Percentiles rank a stretch among this genome's conserved stretches.
Evolutionary conservation across 2,329 filamentous ascomycete species (phyloP).

Genomic region (Karstenula rhodostoma): DNA sequence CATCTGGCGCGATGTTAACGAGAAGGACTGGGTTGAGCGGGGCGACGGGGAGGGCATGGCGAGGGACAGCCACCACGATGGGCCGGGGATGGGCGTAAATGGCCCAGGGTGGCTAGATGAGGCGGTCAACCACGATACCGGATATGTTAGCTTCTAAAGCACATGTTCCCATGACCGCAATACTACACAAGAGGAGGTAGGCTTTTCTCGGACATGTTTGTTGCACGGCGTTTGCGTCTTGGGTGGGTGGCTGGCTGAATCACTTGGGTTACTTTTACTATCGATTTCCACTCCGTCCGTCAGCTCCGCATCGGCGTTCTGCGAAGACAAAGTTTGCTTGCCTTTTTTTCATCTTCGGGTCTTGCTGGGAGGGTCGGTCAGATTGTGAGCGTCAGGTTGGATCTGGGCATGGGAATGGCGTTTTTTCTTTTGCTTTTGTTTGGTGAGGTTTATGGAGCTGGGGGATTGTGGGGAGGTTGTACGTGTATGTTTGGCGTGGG

Average conservation of each 20-base stretch:
- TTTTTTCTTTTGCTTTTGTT: not conserved
- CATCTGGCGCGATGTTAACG: slow-evolving; percentile 79
- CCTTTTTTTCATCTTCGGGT: not conserved
- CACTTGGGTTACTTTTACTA: not conserved
- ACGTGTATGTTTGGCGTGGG: no score
- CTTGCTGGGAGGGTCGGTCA: not conserved
- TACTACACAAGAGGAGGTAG: not conserved
- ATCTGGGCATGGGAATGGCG: not conserved
- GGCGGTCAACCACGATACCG: slow-evolving; percentile 43
- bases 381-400: not conserved
- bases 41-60: slow-evolving; percentile 53
- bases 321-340: not conserved
- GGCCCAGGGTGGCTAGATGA: slow-evolving; percentile 47
- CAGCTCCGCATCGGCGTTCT: not conserved
- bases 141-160: slow-evolving; percentile 48
- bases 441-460: no score
- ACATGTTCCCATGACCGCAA: not conserved
- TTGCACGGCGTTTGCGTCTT: not conserved
- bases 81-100: slow-evolving; percentile 43
- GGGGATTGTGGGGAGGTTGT: no score
- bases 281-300: not conserved
- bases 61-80: slow-evolving; percentile 35
- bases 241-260: not conserved
- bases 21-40: slow-evolving; percentile 53
- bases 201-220: not conserved